A percentile compares a stretch with the other conserved stretches of the same genome.
phyloP scores from a whole-genome alignment of 2,329 filamentous ascomycete species.

The Rhytidhysteron rufulum region DNA sequence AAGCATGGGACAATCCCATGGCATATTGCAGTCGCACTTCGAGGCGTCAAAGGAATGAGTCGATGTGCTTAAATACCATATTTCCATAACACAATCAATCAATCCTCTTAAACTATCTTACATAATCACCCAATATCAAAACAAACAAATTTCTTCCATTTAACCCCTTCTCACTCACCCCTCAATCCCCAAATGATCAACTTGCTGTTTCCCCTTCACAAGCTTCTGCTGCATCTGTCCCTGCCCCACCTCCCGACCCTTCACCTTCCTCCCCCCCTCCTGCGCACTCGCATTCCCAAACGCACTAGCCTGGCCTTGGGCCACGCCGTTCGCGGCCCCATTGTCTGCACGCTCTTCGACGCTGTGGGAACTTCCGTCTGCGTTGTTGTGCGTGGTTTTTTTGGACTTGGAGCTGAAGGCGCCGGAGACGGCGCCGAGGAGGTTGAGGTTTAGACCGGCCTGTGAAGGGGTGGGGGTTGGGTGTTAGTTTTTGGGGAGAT shows the following conservation, averaged over 20 bases:
- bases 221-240: slow-evolving; percentile 5
- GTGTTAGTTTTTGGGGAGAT: not conserved
- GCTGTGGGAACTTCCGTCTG: slow-evolving; percentile 19
- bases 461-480: slow-evolving; percentile 6
- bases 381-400: slow-evolving; percentile 25
- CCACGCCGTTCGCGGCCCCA: slow-evolving; percentile 22
- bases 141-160: too few relatives aligned
- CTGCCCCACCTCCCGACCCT: slow-evolving; percentile 11
- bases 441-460: slow-evolving; percentile 34
- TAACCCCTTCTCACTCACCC: too few relatives aligned
- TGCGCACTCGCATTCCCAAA: slow-evolving; percentile 18
- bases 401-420: slow-evolving; percentile 24
- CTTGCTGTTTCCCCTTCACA: not conserved
- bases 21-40: slow-evolving; percentile 71
- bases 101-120: too few relatives aligned
- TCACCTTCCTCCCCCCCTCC: slow-evolving; percentile 13
- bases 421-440: slow-evolving; percentile 32
- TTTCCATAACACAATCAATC: too few relatives aligned
- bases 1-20: slow-evolving; percentile 65
- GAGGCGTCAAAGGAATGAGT: slow-evolving; percentile 60
- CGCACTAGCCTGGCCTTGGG: slow-evolving; percentile 16
- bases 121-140: too few relatives aligned
- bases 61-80: slow-evolving; percentile 8
- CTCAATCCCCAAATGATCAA: slow-evolving; percentile 36
- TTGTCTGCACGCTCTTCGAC: slow-evolving; percentile 23